Percentiles rank a stretch among this genome's conserved stretches.
These are phyloP conservation scores for Pogostemon cablin DNA, from an alignment of 257 asterid species.

Conservation along the genomic window DNA sequence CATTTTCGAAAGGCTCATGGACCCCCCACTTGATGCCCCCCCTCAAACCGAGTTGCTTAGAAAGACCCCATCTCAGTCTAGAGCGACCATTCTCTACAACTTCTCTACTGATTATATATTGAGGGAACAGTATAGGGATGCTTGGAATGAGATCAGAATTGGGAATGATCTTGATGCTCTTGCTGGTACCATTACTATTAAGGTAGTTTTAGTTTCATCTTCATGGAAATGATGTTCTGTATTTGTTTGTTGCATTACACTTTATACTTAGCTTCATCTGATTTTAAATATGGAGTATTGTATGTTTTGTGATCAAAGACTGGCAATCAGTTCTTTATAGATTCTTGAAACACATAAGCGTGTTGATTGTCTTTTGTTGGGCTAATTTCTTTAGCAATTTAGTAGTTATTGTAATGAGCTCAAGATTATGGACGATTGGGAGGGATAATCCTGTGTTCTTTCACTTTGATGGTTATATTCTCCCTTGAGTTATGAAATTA, in stretches of 20 bases:
- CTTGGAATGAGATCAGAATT: constrained; percentile 93
- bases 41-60: constrained; percentile 76
- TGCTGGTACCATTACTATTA: constrained; percentile 88
- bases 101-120: constrained; percentile 70
- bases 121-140: constrained; percentile 96
- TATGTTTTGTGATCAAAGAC: background rate
- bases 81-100: constrained; percentile 67
- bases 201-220: constrained; percentile 44
- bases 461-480: background rate
- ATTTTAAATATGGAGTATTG: constrained; percentile 1
- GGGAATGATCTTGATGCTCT: constrained; percentile 99
- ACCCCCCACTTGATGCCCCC: constrained; percentile 93
- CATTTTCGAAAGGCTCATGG: constrained; percentile 79
- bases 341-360: background rate
- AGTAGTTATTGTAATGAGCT: too few species aligned
- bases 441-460: background rate
- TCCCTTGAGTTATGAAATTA: background rate
- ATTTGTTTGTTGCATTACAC: background rate
- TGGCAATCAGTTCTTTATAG: background rate
- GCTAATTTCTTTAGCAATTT: background rate
- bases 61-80: constrained; percentile 63
- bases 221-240: constrained; percentile 2
- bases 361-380: background rate
- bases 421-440: too few species aligned
- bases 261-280: constrained; percentile 8